Evolutionary conservation across 2,329 filamentous ascomycete species (phyloP), one percentile per base, ranked within the genome.

Genomic region (Colletotrichum cereale): DNA sequence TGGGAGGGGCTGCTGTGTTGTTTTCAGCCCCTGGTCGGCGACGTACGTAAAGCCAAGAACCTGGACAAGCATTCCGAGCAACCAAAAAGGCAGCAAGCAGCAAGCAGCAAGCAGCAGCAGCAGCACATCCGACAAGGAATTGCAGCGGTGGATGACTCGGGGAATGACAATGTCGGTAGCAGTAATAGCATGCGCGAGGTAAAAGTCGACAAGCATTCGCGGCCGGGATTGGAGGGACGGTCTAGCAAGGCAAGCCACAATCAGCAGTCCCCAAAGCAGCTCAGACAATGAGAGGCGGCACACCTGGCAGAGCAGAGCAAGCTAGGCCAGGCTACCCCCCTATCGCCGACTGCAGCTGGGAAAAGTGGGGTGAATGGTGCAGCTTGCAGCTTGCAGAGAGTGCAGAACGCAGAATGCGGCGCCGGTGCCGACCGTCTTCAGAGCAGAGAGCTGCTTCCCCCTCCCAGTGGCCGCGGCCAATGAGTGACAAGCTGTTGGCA

Each of bases 351-450:
- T 56, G 65, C 65, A 50, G 47, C 62, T 26, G 18, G 12, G 34
- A 53, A 44, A 44, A 47, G 38, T 53, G 31, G 62, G 67, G 47
- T 34, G 56, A 44, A 68, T 64, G 69, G 68, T 69, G 69, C 70
- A 60, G 53, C 21, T 42, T n/a, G 62, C 36, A 65, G 50, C 61
- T n/a, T 55, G 50, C 10, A 40, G 36, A 21, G n/a, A 7, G 57
- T 63, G 61, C 48, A 71, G 61, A 62, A 71, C 55, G 61, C 48
- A 71, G 61, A 62, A 71, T 66, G 67, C 34, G 52, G 56, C 48
- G 55, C 58, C 38, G 65, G 58, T 62, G 66, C 48, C 57, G 67
- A 58, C 71, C 57, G 42, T 60, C 47, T 61, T 31, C 62, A 40
- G 40, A n/a, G 40, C 62, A 29, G 48, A 50, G 26, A n/a, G 42